Base-by-base conservation (phyloP, 2,329 filamentous ascomycete genomes). In the Penicillium sp. region DNA sequence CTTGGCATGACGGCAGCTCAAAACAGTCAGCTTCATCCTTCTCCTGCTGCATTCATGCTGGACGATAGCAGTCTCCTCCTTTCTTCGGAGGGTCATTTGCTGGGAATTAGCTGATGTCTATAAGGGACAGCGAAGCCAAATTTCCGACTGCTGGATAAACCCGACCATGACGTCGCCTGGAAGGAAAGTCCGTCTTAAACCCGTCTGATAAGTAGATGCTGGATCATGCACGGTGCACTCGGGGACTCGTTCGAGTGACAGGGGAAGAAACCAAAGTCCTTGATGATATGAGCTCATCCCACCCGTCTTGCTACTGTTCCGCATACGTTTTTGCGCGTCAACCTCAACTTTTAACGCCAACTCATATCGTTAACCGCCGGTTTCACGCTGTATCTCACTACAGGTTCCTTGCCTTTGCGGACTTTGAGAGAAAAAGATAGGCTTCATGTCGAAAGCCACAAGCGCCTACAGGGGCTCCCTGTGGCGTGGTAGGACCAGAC, bases 111-210 rank as follows among this genome's bases (percentile, higher is more conserved):
- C 9, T 27, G 4, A 31, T 13, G 13, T 5, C 4, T 24, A 16
- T 25, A 14, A 22, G 6, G 20, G 14, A 27, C n/a, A 8, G 3
- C 2, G 22, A 16, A 16, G 22, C 13, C 14, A 27, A 16, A 25
- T 16, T 5, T 24, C 5, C 1, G 3, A 27, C 11, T 16, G 22
- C 39, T n/a, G 5, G 6, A 27, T 10, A 22, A n/a, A 41, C 20
- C 33, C 16, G 27, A 40, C 10, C 36, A 50, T 50, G 48, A 50
- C 48, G 48, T 45, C 35, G 46, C 27, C 22, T 16, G 40, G 27
- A 31, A 36, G 41, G 14, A 51, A 53, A 47, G 48, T 54, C 51
- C 44, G 51, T 39, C 47, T 51, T 54, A 51, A 51, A 46, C 43
- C 51, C 51, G 51, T 30, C 30, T 35, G 22, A 14, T 46, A 36